Base-by-base conservation (phyloP, 2,329 filamentous ascomycete genomes). In the Fusarium sp. region DNA sequence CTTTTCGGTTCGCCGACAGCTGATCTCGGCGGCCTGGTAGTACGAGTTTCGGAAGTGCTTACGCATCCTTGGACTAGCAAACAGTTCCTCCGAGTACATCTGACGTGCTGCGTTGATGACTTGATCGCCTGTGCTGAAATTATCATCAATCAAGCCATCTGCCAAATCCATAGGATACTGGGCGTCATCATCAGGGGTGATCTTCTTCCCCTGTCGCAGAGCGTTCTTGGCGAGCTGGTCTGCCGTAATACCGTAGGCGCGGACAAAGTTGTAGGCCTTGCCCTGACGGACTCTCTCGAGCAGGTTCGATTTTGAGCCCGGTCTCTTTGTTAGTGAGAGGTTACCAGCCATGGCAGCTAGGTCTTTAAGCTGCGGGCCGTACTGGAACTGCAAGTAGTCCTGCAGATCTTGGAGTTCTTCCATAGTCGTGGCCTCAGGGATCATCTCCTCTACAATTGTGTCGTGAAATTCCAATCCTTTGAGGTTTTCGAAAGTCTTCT, bases 341-440 rank as follows among this genome's bases (percentile, higher is more conserved):
- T 89, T 89, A 15, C 87, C 84, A 40, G 89, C 85, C 64, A 89
- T 85, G 19, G 89, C 83, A 15, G 90, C 88, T 47, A 97, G 80
- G 67, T 98, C 94, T 76, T 93, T 95, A 49, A 98, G 84, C 77
- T 97, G 90, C 5, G 89, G 84, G 6, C 92, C 89, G 74, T 98
- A 98, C 75, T 94, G 92, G 80, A 99, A 99, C 76, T 98, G 94
- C 54, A 98, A 84, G 74, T 98, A 98, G 76, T 99, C 96, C 76
- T 98, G 95, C 22, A 99, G 82, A 78, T 99, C 96, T 77, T 99
- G 96, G 19, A 99, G 86, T 77, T 99, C 96, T 77, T 99, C 96
- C 85, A 98, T 94, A 1, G 92, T 95, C 6, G 89, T 89, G 5
- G 94, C 94, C 60, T 89, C 85, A 1, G 87, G 85, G n/a, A 96